These are phyloP conservation scores for Passiflora organensis DNA, from an alignment of 345 rosid genomes.

Conservation along the genomic window DNA sequence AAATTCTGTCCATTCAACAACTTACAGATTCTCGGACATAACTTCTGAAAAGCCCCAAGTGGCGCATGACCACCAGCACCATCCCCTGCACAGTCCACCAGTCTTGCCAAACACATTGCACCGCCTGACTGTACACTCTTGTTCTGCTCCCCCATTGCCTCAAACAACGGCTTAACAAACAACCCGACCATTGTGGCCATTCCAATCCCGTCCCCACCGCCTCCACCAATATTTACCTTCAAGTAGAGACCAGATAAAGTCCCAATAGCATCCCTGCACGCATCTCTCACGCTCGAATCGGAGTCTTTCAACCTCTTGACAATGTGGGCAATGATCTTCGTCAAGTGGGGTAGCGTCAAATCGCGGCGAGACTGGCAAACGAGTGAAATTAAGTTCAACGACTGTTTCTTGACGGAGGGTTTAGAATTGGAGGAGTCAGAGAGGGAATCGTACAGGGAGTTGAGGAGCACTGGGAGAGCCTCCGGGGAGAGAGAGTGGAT, in stretches of 20 bases:
- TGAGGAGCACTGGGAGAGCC: slow-evolving; percentile 78
- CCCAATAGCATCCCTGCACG: slow-evolving; percentile 85
- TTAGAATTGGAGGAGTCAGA: slow-evolving; percentile 63
- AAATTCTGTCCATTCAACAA: slow-evolving; percentile 74
- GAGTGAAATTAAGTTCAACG: slow-evolving; percentile 60
- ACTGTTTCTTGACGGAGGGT: slow-evolving; percentile 85
- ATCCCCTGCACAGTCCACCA: slow-evolving; percentile 67
- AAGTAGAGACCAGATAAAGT: slow-evolving; percentile 58
- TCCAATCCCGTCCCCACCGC: slow-evolving; percentile 11
- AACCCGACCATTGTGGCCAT: slow-evolving; percentile 49
- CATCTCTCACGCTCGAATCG: slow-evolving; percentile 91
- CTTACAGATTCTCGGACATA: slow-evolving; percentile 90
- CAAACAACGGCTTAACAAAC: slow-evolving; percentile 83
- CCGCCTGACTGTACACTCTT: slow-evolving; percentile 89
- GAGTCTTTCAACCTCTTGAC: slow-evolving; percentile 75
- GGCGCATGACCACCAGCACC: slow-evolving; percentile 35
- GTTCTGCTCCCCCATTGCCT: slow-evolving; percentile 97
- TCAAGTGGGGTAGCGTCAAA: slow-evolving; percentile 59
- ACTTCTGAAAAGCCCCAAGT: slow-evolving; percentile 60
- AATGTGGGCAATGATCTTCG: slow-evolving; percentile 62
- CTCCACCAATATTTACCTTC: slow-evolving; percentile 29
- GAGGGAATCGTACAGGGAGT: slow-evolving; percentile 73
- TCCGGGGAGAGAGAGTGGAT: slow-evolving; percentile 65
- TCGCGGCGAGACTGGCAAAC: slow-evolving; percentile 58
- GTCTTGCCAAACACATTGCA: slow-evolving; percentile 78